These are phyloP conservation scores for Petunia axillaris DNA, from an alignment of 257 asterid genomes.

Conservation along the genomic window DNA sequence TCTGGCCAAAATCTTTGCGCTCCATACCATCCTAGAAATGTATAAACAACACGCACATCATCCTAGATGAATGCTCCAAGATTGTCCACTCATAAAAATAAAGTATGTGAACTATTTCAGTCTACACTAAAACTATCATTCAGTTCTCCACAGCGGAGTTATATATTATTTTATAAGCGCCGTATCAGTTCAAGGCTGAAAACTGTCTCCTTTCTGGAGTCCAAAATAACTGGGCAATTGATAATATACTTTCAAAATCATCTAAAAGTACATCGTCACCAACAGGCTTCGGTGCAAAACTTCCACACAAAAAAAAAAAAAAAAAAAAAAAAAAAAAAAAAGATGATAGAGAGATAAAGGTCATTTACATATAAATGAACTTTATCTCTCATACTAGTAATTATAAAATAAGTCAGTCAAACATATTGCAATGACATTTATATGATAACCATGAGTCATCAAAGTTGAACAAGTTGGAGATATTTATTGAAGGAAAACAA, in stretches of 20 bases:
- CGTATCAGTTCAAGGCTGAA: conserved; percentile 16
- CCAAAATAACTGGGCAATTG: conserved; percentile 2
- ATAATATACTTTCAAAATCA: not conserved
- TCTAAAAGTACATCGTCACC: conserved; percentile 6
- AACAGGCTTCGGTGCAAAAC: conserved; percentile 16
- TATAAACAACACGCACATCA: conserved; percentile 25
- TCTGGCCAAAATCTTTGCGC: conserved; percentile 57
- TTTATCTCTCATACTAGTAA: conserved; percentile 1
- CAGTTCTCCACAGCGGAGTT: conserved; percentile 9
- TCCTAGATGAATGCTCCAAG: conserved; percentile 15
- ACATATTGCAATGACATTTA: conserved; percentile 18
- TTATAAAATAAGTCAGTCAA: not conserved
- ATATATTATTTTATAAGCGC: not conserved
- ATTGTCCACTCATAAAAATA: conserved; percentile 7
- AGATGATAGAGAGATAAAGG: conserved; percentile 1
- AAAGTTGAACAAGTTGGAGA: conserved; percentile 16
- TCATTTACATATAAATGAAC: not conserved
- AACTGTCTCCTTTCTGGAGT: not conserved
- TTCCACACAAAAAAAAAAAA: not conserved
- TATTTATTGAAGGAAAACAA: not conserved
- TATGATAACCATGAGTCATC: conserved; percentile 17
- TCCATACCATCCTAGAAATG: conserved; percentile 56
- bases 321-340: not conserved
- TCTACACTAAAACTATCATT: not conserved
- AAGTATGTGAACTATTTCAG: conserved; percentile 7